Percentiles rank a stretch among this genome's conserved stretches.
Conservation (phyloP, 140 eudicot species). For the Bidens hawaiensis region DNA sequence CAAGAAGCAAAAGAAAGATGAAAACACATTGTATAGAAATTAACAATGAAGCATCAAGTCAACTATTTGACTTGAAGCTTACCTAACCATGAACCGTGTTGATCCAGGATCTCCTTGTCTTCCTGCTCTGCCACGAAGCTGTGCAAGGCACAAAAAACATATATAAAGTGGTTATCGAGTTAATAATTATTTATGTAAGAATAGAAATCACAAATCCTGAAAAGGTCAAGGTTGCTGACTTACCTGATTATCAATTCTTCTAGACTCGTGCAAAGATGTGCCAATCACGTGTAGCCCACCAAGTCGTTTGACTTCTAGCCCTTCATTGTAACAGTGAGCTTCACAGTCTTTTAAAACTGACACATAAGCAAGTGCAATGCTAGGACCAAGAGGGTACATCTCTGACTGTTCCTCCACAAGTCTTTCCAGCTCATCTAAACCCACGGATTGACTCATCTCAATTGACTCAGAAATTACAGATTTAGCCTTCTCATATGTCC, state of each 20-base stretch:
- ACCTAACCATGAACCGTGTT: slow-evolving; percentile 98
- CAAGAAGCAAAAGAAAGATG: slow-evolving; percentile 2
- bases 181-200: no score
- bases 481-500: slow-evolving; percentile 69
- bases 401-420: slow-evolving; percentile 78
- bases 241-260: slow-evolving; percentile 98
- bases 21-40: not conserved
- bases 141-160: not conserved
- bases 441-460: slow-evolving; percentile 70
- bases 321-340: slow-evolving; percentile 81
- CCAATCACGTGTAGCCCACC: slow-evolving; percentile 99
- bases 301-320: slow-evolving; percentile 83
- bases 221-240: not conserved
- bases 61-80: slow-evolving; percentile 22
- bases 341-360: slow-evolving; percentile 83
- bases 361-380: slow-evolving; percentile 77
- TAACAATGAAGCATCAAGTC: slow-evolving; percentile 1
- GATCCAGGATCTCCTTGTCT: slow-evolving; percentile 99
- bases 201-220: slow-evolving; percentile 1
- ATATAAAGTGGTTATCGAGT: not conserved
- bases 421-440: slow-evolving; percentile 52
- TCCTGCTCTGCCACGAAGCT: slow-evolving; percentile 99
- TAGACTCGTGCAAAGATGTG: slow-evolving; percentile 95
- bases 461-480: slow-evolving; percentile 70
- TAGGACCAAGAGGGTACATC: slow-evolving; percentile 92